Evolutionary conservation across 2,329 filamentous ascomycete genomes (phyloP), one percentile per base, ranked within the genome.

Genomic region (Fusarium dimerum): DNA sequence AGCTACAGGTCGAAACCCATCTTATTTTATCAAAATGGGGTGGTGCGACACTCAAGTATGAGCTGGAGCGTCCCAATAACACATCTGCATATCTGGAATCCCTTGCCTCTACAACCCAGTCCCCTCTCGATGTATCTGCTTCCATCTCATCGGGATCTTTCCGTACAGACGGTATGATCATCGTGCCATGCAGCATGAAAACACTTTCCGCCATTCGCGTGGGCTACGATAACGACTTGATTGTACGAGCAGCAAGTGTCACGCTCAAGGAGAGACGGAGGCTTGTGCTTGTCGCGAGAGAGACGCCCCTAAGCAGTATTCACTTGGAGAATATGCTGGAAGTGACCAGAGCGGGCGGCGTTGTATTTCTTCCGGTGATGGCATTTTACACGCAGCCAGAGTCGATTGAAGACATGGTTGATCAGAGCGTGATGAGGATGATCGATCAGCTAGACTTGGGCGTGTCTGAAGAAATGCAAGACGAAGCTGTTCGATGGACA

Each of bases 1-100:
- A 60, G 0, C 68, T 79, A 11, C 66, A 73, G n/a, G 60, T 79
- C 15, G 78, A 80, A 62, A 79, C 76, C 0, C 75, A 78, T 51
- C 68, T 78, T 3, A 68, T 80, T 9, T 71, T 81, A 43, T 73
- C 68, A 55, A 78, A 78, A 59, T 81, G 78, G 77, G 78, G 72
- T 5, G 69, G 71, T 17, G 72, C 71, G 12, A 81, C 77, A 0
- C 68, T 78, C 42, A 76, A 78, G 56, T 77, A 76, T 54, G 76
- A 79, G 58, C 32, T 36, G 13, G 32, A 36, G 10, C 10, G 10
- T 36, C 32, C 32, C 3, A 15, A 36, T 11, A 36, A 36, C 32
- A 36, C 32, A 9, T 9, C 32, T 36, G 32, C 10, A 10, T 36
- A 36, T 36, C 32, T 36, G 32, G 32, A 36, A 36, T 26, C 20